phyloP scores from a whole-genome alignment of 2,329 filamentous ascomycete genomes.

The Conoideocrella luteorostrata region DNA sequence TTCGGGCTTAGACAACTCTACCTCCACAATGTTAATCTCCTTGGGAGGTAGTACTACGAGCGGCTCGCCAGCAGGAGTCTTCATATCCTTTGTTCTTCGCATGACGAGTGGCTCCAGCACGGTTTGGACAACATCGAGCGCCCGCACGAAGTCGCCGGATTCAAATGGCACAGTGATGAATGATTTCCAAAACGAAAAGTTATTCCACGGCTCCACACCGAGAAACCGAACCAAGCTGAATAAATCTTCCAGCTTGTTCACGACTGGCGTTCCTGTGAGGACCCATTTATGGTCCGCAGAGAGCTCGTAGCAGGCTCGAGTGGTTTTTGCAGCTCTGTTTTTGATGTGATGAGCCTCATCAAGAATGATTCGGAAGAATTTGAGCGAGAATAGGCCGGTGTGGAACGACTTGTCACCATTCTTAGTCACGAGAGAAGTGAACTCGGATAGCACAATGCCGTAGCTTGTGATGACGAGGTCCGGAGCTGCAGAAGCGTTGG shows the following conservation, averaged over 20 bases:
- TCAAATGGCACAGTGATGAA: slow-evolving; percentile 98
- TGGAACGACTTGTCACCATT: slow-evolving; percentile 60
- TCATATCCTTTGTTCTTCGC: slow-evolving; percentile 95
- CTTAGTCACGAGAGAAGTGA: slow-evolving; percentile 58
- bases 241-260: slow-evolving; percentile 90
- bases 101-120: slow-evolving; percentile 94
- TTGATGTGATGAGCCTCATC: slow-evolving; percentile 97
- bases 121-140: slow-evolving; percentile 93
- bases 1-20: slow-evolving; percentile 80
- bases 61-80: slow-evolving; percentile 70
- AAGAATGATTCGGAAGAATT: slow-evolving; percentile 91
- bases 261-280: slow-evolving; percentile 90
- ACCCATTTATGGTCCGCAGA: slow-evolving; percentile 84
- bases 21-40: slow-evolving; percentile 75
- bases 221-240: slow-evolving; percentile 91
- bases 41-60: slow-evolving; percentile 79
- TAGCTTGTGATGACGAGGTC: slow-evolving; percentile 95
- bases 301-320: slow-evolving; percentile 89
- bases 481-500: slow-evolving; percentile 69
- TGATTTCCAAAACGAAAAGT: slow-evolving; percentile 98
- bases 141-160: slow-evolving; percentile 86
- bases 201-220: slow-evolving; percentile 94
- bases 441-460: slow-evolving; percentile 85
- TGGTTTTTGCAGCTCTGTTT: slow-evolving; percentile 81
- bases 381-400: slow-evolving; percentile 78